Evolutionary conservation across 179 eudicot species (phyloP).

Genomic region (Gypsophila paniculata): DNA sequence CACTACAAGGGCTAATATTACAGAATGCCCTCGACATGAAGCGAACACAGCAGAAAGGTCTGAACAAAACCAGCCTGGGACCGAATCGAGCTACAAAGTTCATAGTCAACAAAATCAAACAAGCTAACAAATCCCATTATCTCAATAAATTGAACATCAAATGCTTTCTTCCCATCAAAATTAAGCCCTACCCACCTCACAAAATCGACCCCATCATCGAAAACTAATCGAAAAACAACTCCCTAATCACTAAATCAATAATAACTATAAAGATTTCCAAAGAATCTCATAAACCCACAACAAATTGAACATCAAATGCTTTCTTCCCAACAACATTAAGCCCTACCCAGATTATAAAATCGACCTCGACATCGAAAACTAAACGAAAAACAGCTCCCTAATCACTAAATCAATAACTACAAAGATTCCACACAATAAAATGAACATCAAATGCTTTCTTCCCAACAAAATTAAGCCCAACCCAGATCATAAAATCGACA

Average conservation of each 20-base stretch:
- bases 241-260: background rate
- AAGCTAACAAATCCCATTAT: slow-evolving; percentile 37
- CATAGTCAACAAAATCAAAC: slow-evolving; percentile 36
- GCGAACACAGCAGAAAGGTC: slow-evolving; percentile 26
- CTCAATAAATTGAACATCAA: slow-evolving; percentile 17
- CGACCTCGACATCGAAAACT: background rate
- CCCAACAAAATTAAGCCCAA: slow-evolving; percentile 27
- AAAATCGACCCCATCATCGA: slow-evolving; percentile 8
- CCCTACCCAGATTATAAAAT: slow-evolving; percentile 10
- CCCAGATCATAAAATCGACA: slow-evolving; percentile 7
- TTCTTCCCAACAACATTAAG: slow-evolving; percentile 27
- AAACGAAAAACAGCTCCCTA: background rate
- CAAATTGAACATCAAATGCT: slow-evolving; percentile 17
- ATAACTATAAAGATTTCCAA: slow-evolving; percentile 8
- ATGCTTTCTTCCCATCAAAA: slow-evolving; percentile 27
- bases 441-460: slow-evolving; percentile 16
- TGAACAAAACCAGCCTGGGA: slow-evolving; percentile 37
- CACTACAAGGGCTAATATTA: slow-evolving; percentile 27
- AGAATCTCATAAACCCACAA: slow-evolving; percentile 25
- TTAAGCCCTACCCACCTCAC: slow-evolving; percentile 13
- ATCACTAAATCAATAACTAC: background rate
- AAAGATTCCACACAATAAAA: slow-evolving; percentile 17
- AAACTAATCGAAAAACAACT: background rate
- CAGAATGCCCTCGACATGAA: slow-evolving; percentile 37
- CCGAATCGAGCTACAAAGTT: slow-evolving; percentile 44